Evolutionary conservation across 305 asterid genomes (phyloP), one percentile per base, ranked within the genome.

Genomic region (Fraxinus sp.): DNA sequence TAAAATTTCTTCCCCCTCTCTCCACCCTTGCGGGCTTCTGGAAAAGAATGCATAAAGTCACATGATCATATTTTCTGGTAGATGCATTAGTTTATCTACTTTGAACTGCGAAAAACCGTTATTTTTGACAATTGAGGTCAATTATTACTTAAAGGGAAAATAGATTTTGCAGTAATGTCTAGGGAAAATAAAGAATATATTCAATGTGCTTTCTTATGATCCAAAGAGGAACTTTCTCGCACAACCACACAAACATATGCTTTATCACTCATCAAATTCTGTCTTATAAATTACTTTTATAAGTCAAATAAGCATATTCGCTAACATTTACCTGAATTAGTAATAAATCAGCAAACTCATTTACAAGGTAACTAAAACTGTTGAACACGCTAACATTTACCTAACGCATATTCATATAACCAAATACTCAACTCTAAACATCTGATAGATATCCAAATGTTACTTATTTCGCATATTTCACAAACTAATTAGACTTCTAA

Each of bases 291-390:
- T 62, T 62, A 41, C 78, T 26, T 57, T 18, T 57, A 20, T 13
- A 36, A 77, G 7, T 85, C 86, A 81, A 52, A 77, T 74, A 86
- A 81, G 84, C 87, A 87, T 86, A 80, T 85, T 87, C 81, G 80
- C 89, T 90, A 89, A 83, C 89, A 81, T 62, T 36, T 73, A 71
- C 32, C 71, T 22, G 46, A 79, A 82, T 46, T 32, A 71, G 71
- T 36, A 62, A 64, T 20, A 10, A 49, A 26, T 14, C 72, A 24
- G n/a, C 72, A 64, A 24, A 8, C 72, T 62, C 72, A 62, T 62
- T 62, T 24, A 64, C 33, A 9, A 64, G 72, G 72, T 10, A 24
- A 64, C 73, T 22, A 9, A 64, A 22, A 64, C 73, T 64, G 73
- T 64, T 64, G n/a, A 64, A 64, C 73, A 64, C 5, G 33, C 73